Evolutionary conservation across 768 basidiomycete genomes (phyloP).

Genomic region (Mycena metata): DNA sequence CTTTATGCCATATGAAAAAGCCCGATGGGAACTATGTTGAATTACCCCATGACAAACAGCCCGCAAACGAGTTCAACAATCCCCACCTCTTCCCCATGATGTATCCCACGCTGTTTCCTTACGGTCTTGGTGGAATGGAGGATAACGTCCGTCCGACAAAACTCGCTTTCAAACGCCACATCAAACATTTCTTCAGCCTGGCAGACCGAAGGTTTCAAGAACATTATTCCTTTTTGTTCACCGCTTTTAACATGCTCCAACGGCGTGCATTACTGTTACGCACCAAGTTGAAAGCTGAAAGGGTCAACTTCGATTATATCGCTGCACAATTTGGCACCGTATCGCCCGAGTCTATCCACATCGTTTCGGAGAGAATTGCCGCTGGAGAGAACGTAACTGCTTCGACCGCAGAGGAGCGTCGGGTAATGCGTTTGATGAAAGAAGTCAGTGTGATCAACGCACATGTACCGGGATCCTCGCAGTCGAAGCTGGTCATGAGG

Average conservation of each 20-base stretch:
- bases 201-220: constrained; percentile 4
- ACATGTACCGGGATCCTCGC: constrained; percentile 21
- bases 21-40: constrained; percentile 35
- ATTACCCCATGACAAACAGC: constrained; percentile 34
- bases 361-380: constrained; percentile 35
- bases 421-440: constrained; percentile 40
- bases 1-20: constrained; percentile 40
- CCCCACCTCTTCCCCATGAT: constrained; percentile 44
- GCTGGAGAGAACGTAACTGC: neutral
- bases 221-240: constrained; percentile 11
- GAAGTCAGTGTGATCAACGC: constrained; percentile 11
- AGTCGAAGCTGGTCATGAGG: neutral
- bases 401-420: neutral
- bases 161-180: too few relatives aligned
- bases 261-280: neutral
- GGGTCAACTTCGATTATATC: too few relatives aligned
- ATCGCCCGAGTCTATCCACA: constrained; percentile 13
- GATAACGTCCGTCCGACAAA: too few relatives aligned
- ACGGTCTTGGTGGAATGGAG: too few relatives aligned
- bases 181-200: too few relatives aligned
- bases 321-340: constrained; percentile 1
- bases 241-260: constrained; percentile 8
- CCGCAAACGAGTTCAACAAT: constrained; percentile 32
- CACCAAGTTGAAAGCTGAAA: neutral
- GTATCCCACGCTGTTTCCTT: constrained; percentile 45